Base-by-base conservation (phyloP, 371 early-diverging fungal species). In the Zancudomyces culisetae region DNA sequence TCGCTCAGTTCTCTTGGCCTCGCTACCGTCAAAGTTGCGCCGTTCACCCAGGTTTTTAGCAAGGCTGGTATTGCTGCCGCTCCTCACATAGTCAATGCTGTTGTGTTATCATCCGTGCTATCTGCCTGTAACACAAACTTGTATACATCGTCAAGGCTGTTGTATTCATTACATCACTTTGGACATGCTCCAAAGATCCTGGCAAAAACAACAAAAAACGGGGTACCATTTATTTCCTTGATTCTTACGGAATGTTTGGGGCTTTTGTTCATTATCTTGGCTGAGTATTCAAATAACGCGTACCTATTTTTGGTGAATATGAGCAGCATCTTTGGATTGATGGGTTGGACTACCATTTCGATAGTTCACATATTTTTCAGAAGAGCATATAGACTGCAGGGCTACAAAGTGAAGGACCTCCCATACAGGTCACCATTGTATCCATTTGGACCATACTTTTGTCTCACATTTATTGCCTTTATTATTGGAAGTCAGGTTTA, bases 341-440 rank as follows among this genome's bases (percentile, higher is more conserved):
- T 82, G 43, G 77, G 75, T 51, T 90, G 89, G 88, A 53, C 75
- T 47, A 75, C 74, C 28, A 87, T 90, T 54, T 69, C 75, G 3
- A 60, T 77, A 52, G 73, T 76, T 21, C 87, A 90, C 57, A 64
- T 81, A 57, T 81, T 88, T 4, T 90, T 90, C 75, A 80, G 89
- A 26, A 70, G 65, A 13, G 88, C 85, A 19, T 82, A 75, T 54
- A 60, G 63, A 18, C 69, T 70, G 0, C 91, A 90, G 58, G 83
- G 82, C 4, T 72, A 73, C 46, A 55, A 58, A 27, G 53, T 82
- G 42, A 50, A 64, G 0, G 81, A 80, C 22, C 62, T 90, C 42
- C 88, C 88, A 0, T 90, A 79, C 61, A 55, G 53, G 19, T 73
- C 86, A 0, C 73, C 75, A 51, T 66, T 66, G 19, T 85, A 77